Conservation (phyloP, 352 stramenopile genomes). For the Thraustochytrium striatum region DNA sequence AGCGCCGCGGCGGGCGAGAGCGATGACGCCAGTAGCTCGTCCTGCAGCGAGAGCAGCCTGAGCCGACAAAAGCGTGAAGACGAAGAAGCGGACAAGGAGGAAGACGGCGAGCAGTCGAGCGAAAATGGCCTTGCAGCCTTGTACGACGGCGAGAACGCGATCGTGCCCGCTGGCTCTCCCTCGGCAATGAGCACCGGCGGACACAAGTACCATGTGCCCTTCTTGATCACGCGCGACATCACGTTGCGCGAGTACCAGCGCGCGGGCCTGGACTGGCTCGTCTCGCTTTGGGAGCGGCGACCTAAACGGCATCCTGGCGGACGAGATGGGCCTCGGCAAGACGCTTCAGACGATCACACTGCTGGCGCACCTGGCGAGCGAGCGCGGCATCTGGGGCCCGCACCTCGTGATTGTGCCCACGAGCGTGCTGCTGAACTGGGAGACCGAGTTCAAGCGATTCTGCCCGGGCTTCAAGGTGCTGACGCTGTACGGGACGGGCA, state of each 20-base stretch:
- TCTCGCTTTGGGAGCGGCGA: slow-evolving; percentile 91
- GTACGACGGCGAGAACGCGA: neutral
- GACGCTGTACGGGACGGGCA: slow-evolving; percentile 97
- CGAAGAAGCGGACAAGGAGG: slow-evolving; percentile 30
- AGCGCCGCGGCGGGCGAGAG: slow-evolving; percentile 28
- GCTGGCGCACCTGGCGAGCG: slow-evolving; percentile 86
- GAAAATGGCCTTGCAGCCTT: neutral
- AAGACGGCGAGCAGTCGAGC: slow-evolving; percentile 28
- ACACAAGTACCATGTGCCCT: slow-evolving; percentile 51
- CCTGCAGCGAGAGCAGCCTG: slow-evolving; percentile 11
- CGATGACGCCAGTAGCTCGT: neutral
- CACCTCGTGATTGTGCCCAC: slow-evolving; percentile 98
- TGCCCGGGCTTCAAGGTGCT: slow-evolving; percentile 93
- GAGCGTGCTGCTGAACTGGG: slow-evolving; percentile 97
- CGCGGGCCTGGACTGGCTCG: slow-evolving; percentile 92
- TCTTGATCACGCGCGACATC: slow-evolving; percentile 55
- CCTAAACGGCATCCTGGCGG: slow-evolving; percentile 97
- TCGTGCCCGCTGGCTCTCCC: neutral
- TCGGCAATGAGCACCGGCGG: slow-evolving; percentile 55
- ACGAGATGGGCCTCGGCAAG: slow-evolving; percentile 91
- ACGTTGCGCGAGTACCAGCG: slow-evolving; percentile 77
- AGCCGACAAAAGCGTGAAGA: slow-evolving; percentile 45
- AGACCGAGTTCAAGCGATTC: slow-evolving; percentile 97
- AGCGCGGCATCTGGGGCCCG: slow-evolving; percentile 89
- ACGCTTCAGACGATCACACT: slow-evolving; percentile 99